These are phyloP conservation scores for Selenicereus undatus DNA, from an alignment of 148 eudicot genomes.

Conservation along the genomic window DNA sequence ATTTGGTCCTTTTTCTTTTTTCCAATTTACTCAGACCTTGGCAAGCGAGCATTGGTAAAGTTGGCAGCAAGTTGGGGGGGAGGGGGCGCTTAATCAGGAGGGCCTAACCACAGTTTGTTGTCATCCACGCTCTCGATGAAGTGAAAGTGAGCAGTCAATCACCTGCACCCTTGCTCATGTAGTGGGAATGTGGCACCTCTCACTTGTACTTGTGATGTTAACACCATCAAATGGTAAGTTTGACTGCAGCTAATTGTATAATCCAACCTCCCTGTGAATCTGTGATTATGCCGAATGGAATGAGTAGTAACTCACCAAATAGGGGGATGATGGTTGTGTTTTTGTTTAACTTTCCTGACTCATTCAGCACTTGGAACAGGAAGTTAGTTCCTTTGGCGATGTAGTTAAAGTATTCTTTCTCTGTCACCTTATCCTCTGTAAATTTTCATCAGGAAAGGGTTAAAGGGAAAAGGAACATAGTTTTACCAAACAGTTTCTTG, in stretches of 20 bases:
- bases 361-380: not conserved
- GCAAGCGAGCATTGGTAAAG: too few relatives aligned
- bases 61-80: too few relatives aligned
- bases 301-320: not conserved
- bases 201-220: not conserved
- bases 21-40: too few relatives aligned
- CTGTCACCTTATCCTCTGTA: not conserved
- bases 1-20: too few relatives aligned
- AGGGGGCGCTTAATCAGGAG: too few relatives aligned
- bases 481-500: not conserved
- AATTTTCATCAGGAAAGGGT: not conserved
- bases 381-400: not conserved
- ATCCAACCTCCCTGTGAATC: not conserved
- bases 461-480: not conserved
- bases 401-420: not conserved
- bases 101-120: not conserved
- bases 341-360: constrained; percentile 1
- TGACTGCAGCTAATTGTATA: not conserved
- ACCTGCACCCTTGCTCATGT: not conserved
- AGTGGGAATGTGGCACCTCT: not conserved
- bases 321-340: not conserved
- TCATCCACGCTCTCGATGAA: not conserved
- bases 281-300: not conserved
- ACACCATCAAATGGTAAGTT: not conserved
- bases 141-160: not conserved